Evolutionary conservation across 768 basidiomycete genomes (phyloP).

Genomic region (Tricholoma sp.): DNA sequence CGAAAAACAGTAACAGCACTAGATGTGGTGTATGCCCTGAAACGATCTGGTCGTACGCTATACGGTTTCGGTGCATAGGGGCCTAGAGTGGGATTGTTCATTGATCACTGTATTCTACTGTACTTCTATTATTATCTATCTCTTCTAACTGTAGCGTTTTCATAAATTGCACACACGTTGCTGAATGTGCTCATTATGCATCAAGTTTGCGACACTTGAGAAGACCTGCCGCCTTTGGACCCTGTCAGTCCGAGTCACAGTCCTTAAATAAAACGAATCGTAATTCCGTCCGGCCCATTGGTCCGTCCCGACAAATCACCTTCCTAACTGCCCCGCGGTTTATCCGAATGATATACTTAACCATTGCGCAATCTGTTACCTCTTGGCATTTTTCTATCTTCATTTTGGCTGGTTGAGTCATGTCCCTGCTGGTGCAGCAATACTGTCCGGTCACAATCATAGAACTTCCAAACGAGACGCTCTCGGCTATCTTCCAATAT

Average conservation of each 20-base stretch:
- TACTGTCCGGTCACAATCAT: constrained; percentile 15
- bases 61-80: constrained; percentile 89
- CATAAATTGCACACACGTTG: not conserved
- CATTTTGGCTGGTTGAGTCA: not conserved
- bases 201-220: too few relatives aligned
- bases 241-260: too few relatives aligned
- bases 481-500: constrained; percentile 41
- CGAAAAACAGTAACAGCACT: constrained; percentile 93
- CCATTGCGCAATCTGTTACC: not conserved
- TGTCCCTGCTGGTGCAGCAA: constrained; percentile 7
- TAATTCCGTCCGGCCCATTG: too few relatives aligned
- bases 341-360: constrained; percentile 30
- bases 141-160: not conserved
- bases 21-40: constrained; percentile 85
- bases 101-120: constrained; percentile 17
- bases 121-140: constrained; percentile 18
- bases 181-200: too few relatives aligned
- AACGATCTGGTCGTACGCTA: constrained; percentile 82
- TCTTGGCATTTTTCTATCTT: not conserved
- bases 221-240: too few relatives aligned
- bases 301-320: constrained; percentile 34
- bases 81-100: constrained; percentile 2
- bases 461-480: constrained; percentile 52
- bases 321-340: constrained; percentile 28
- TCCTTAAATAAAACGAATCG: too few relatives aligned